Evolutionary conservation across 2,329 filamentous ascomycete species (phyloP).

Genomic region (Ilyonectria sp.): DNA sequence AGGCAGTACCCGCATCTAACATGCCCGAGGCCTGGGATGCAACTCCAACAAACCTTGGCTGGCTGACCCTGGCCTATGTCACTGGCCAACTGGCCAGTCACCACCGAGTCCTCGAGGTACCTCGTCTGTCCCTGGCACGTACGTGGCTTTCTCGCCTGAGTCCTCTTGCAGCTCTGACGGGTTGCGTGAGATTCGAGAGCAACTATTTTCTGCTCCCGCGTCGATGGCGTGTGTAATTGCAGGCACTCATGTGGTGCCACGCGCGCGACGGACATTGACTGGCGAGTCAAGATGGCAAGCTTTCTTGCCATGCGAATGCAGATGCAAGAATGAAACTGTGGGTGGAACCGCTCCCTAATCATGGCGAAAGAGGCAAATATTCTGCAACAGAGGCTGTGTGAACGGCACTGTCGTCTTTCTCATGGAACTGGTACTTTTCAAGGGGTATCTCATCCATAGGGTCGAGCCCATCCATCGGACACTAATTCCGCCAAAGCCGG

Average conservation of each 20-base stretch:
- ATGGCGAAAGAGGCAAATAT: conserved; percentile 29
- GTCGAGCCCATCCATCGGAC: conserved; percentile 28
- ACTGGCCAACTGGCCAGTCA: conserved; percentile 24
- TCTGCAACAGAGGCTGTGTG: conserved; percentile 24
- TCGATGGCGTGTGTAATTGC: conserved; percentile 30
- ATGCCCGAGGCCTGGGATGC: conserved; percentile 13
- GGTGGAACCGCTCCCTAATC: conserved; percentile 32
- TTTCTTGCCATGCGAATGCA: conserved; percentile 8
- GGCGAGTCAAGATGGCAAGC: conserved; percentile 17
- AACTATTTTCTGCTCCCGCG: conserved; percentile 24
- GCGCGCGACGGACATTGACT: conserved; percentile 12
- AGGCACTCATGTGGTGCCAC: conserved; percentile 34
- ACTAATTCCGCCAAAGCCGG: conserved; percentile 75
- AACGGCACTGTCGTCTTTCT: conserved; percentile 28
- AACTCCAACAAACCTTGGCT: conserved; percentile 19
- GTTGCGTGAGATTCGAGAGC: conserved; percentile 28
- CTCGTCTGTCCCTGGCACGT: conserved; percentile 36
- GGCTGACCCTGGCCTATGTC: conserved; percentile 22
- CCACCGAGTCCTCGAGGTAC: conserved; percentile 39
- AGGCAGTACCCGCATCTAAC: conserved; percentile 30
- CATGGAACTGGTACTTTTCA: conserved; percentile 33
- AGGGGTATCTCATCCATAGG: conserved; percentile 41
- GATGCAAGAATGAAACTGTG: conserved; percentile 19
- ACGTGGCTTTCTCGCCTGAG: conserved; percentile 20
- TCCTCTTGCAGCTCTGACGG: conserved; percentile 1